Conservation (phyloP, 2,329 filamentous ascomycete genomes). For the Colletotrichum somersetense region DNA sequence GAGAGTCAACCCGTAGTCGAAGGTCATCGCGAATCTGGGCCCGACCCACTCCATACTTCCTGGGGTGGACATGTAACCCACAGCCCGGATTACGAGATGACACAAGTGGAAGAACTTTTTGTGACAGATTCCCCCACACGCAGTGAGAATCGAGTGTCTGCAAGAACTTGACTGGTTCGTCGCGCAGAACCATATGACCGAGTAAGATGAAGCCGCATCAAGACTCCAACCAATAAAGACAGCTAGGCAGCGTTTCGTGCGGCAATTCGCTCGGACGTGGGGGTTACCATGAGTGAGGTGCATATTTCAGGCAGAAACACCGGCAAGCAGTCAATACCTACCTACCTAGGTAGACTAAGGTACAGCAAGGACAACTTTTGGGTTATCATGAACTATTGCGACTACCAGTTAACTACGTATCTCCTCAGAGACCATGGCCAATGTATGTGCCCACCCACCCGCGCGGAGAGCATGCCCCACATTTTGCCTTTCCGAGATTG, state of each 20-base stretch:
- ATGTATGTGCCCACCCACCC: no score
- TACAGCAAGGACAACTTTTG: neutral
- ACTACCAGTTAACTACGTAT: neutral
- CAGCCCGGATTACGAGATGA: neutral
- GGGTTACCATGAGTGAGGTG: neutral
- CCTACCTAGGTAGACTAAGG: neutral
- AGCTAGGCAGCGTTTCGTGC: neutral
- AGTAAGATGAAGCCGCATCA: neutral
- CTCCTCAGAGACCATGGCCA: neutral
- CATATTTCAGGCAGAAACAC: conserved; percentile 4
- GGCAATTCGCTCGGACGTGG: conserved; percentile 17
- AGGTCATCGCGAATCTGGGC: neutral
- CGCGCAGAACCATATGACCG: neutral
- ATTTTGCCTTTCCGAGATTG: neutral
- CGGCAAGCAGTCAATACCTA: neutral
- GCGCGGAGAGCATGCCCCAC: neutral
- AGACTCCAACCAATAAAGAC: conserved; percentile 11
- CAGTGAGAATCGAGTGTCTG: neutral
- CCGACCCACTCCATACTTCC: neutral
- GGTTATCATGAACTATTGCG: neutral
- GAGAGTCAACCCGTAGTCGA: neutral
- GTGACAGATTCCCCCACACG: neutral
- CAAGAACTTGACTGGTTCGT: conserved; percentile 9
- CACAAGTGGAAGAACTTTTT: neutral
- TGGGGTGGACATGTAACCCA: neutral